A percentile compares a stretch with the other conserved stretches of the same genome.
Conservation (phyloP, 441 rosid species). For the Metrosideros polymorpha region DNA sequence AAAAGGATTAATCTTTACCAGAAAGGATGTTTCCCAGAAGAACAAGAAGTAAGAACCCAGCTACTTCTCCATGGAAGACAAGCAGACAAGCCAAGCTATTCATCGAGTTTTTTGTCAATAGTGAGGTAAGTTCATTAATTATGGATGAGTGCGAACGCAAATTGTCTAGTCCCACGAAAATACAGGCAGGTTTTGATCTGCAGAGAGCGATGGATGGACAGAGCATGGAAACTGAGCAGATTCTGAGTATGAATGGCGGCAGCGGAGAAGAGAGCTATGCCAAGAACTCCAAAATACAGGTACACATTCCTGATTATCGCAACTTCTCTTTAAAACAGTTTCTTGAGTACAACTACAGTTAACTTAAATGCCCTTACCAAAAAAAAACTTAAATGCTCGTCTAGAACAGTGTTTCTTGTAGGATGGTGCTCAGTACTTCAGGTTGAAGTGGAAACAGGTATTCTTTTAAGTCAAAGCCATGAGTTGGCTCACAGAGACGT, state of each 20-base stretch:
- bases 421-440: not conserved
- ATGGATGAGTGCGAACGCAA: not conserved
- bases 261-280: conserved; percentile 2
- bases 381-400: not conserved
- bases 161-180: not conserved
- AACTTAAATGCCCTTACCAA: not conserved
- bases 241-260: not conserved
- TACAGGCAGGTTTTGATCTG: not conserved
- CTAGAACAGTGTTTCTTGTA: not conserved
- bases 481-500: not conserved
- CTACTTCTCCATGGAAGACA: not conserved
- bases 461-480: not conserved
- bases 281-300: not conserved
- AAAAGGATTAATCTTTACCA: not conserved
- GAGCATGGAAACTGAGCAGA: not conserved
- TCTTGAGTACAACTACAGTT: not conserved
- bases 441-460: not conserved
- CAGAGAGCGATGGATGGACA: not conserved
- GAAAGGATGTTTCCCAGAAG: not conserved
- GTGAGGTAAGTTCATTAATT: not conserved
- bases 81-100: not conserved
- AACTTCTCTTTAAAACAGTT: not conserved
- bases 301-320: not conserved
- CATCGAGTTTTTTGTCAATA: not conserved
- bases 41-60: not conserved